Base-by-base conservation (phyloP, 2,329 filamentous ascomycete genomes). In the Lachnellula suecica region DNA sequence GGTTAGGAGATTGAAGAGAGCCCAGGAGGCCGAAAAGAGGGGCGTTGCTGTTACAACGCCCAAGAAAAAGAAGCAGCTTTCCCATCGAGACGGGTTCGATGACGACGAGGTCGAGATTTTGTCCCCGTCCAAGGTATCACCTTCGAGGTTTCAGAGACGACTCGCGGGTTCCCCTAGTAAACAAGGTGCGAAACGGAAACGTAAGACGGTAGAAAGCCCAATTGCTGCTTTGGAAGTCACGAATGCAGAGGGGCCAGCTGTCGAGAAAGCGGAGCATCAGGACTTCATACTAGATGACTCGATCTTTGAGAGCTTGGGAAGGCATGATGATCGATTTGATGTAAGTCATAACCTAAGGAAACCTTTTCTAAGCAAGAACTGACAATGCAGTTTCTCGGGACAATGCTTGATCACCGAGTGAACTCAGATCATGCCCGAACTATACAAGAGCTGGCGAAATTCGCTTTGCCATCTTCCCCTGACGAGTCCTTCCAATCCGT, bases 21-120 rank as follows among this genome's bases (percentile, higher is more conserved):
- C 70, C 47, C 77, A 72, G 58, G 65, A 68, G 66, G 27, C 61
- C 62, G 67, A 81, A 51, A 78, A 76, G 35, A 61, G 46, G 63
- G 61, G 59, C 59, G 62, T 55, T 51, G 52, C 42, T 23, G 15
- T 71, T 0, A 77, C 74, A 1, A 89, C 87, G 0, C 85, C 85
- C 2, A 88, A 78, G 63, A 85, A 82, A 66, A 77, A 76, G 24
- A 83, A 79, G 66, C 70, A 73, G 1, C 81, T 81, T 70, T 75
- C 79, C 1, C 73, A 88, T 45, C 79, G 87, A 1, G 89, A 94
- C 69, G 89, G 89, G 0, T 94, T 94, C 62, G 88, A 92, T 48
- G 66, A 68, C 40, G 74, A 76, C 47, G 77, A 82, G 59, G 71
- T 82, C 35, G 60, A 76, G 53, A 64, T 73, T 54, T 60, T 72